Evolutionary conservation across 2,329 filamentous ascomycete species (phyloP).

Genomic region (Penicillium decumbens): DNA sequence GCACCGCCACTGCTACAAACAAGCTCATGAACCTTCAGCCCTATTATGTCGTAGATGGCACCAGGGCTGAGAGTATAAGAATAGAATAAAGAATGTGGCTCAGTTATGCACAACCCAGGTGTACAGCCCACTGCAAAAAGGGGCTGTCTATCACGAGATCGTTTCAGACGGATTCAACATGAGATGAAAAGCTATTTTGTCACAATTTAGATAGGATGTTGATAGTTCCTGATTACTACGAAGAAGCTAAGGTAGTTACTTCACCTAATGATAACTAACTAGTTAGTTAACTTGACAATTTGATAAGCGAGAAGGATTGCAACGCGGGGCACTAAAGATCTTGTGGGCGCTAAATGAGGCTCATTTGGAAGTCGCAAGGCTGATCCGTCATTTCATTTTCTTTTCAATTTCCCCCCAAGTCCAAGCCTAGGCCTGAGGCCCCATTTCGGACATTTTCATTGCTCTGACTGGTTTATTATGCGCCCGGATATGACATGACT

Average conservation of each 20-base stretch:
- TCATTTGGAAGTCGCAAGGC: constrained; percentile 7
- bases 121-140: background rate
- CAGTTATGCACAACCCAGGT: background rate
- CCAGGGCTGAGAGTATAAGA: constrained; percentile 1
- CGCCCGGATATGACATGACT: background rate
- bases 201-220: background rate
- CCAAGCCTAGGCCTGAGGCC: background rate
- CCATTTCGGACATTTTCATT: background rate
- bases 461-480: background rate
- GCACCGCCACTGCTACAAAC: constrained; percentile 1
- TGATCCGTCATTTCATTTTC: constrained; percentile 4
- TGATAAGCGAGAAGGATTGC: background rate
- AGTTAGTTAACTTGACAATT: too few relatives aligned
- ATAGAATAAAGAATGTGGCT: constrained; percentile 1
- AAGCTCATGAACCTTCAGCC: constrained; percentile 6
- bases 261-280: background rate
- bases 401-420: constrained; percentile 1
- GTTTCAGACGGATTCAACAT: background rate
- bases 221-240: background rate
- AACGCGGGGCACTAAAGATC: background rate
- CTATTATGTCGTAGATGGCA: background rate
- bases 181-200: background rate
- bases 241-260: too few relatives aligned
- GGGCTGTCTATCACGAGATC: background rate
- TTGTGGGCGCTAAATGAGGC: constrained; percentile 12